Conservation (phyloP, 2,329 filamentous ascomycete species). For the Colletotrichum limetticola region DNA sequence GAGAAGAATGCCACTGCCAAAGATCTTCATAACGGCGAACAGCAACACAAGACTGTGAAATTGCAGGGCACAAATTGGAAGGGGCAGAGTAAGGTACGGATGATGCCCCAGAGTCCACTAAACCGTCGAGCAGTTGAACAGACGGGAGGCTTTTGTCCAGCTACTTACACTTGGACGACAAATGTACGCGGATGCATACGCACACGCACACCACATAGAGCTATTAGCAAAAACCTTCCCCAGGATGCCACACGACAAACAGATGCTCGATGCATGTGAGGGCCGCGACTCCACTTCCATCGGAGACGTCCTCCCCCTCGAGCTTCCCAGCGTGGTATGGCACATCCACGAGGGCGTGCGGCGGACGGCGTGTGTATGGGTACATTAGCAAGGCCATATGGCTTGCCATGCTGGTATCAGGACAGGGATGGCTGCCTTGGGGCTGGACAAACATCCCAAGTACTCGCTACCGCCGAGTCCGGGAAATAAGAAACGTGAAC, state of each 20-base stretch:
- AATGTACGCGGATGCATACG: not conserved
- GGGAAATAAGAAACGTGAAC: slow-evolving; percentile 33
- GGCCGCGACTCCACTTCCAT: slow-evolving; percentile 24
- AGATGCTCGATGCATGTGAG: slow-evolving; percentile 34
- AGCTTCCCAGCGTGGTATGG: slow-evolving; percentile 29
- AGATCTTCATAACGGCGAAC: not conserved
- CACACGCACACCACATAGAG: slow-evolving; percentile 1
- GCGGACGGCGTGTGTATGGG: slow-evolving; percentile 20
- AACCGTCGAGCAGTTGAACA: not conserved
- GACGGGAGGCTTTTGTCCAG: not conserved
- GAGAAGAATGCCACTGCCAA: not conserved
- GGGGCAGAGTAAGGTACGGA: not conserved
- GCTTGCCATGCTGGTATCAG: not conserved
- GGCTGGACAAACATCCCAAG: slow-evolving; percentile 12
- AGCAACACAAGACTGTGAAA: not conserved
- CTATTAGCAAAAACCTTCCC: slow-evolving; percentile 7
- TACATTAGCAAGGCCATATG: slow-evolving; percentile 18
- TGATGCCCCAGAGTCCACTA: not conserved
- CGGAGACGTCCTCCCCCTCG: slow-evolving; percentile 17
- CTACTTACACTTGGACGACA: not conserved
- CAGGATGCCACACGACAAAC: slow-evolving; percentile 23
- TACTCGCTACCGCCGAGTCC: slow-evolving; percentile 27
- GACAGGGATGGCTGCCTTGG: slow-evolving; percentile 9
- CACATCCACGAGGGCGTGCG: slow-evolving; percentile 20
- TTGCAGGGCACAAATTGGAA: not conserved